Evolutionary conservation across 257 asterid species (phyloP), one percentile per base, ranked within the genome.

Genomic region (Nicotiana otophora): DNA sequence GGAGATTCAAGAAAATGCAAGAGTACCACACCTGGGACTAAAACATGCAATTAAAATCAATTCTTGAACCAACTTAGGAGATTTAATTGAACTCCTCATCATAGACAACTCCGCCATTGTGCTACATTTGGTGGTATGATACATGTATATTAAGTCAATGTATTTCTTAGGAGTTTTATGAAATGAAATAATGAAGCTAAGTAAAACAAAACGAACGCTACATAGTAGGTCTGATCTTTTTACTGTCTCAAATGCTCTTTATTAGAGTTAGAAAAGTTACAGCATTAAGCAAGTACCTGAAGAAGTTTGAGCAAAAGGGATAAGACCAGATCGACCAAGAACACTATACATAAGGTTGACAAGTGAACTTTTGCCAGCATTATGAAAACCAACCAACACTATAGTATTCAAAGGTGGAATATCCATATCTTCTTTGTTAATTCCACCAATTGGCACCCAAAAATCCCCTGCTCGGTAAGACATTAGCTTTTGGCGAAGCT

Each of bases 351-450:
- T 86, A 17, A 83, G 83, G 74, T 86, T 86, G 17, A 81, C 89
- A 19, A 86, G 89, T 8, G 89, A 86, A 36, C 86, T 86, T 81
- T 83, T 86, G n/a, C 89, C 89, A n/a, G 87, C 83, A 83, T 72
- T 81, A 58, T 78, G 85, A 28, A 86, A 86, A 31, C 87, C 89
- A 8, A 76, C 86, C 85, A 86, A 81, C 5, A 86, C 63, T 33
- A 86, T 75, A 17, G 85, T 86, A 68, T 81, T 81, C 30, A 81
- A 60, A 33, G 83, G 79, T 53, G 86, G 87, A 53, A 86, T 86
- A 42, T 81, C 85, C 66, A 86, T 57, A 39, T 86, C 83, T 16
- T 82, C 80, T 54, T 83, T 83, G 36, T 76, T 82, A 23, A 77
- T 33, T 23, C 89, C 85, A 51, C 89, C 89, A 51, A 72, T 51